Conservation (phyloP, 1,284 basidiomycete species). For the Irpex lacteus region DNA sequence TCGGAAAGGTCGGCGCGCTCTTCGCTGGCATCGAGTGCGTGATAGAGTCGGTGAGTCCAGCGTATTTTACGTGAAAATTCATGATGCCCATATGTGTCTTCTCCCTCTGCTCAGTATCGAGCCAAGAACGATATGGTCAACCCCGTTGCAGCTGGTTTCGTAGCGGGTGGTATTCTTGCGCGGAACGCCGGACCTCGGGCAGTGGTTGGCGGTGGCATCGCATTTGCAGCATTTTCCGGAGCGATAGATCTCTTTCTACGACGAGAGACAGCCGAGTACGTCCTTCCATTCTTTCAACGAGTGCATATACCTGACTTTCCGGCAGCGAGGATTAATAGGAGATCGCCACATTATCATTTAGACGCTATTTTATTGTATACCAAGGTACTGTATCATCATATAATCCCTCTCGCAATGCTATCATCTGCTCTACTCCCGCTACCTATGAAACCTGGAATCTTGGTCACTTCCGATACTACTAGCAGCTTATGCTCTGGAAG, state of each 20-base stretch:
- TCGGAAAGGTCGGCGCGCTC: constrained; percentile 92
- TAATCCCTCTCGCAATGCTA: constrained; percentile 13
- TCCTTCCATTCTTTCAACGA: constrained; percentile 15
- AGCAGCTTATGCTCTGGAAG: background rate
- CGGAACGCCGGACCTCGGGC: constrained; percentile 83
- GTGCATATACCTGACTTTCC: background rate
- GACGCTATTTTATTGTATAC: constrained; percentile 9
- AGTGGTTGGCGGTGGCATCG: constrained; percentile 77
- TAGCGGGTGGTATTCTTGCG: constrained; percentile 80
- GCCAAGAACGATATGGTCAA: constrained; percentile 95
- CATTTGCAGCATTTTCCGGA: constrained; percentile 89
- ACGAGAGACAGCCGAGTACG: constrained; percentile 82
- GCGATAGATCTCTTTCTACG: constrained; percentile 87
- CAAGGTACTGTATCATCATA: constrained; percentile 6
- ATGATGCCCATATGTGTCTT: background rate
- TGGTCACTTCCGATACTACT: background rate
- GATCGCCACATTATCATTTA: constrained; percentile 1
- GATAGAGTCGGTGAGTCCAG: constrained; percentile 81
- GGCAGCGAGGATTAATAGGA: constrained; percentile 12
- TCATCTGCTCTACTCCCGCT: constrained; percentile 4
- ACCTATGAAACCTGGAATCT: too few relatives aligned
- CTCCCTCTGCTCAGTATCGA: constrained; percentile 64
- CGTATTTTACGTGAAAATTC: constrained; percentile 3
- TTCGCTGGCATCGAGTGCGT: constrained; percentile 95
- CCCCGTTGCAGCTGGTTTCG: constrained; percentile 68